These are phyloP conservation scores for Choanephora cucurbitarum DNA, from an alignment of 371 early-diverging fungal genomes.

Conservation along the genomic window DNA sequence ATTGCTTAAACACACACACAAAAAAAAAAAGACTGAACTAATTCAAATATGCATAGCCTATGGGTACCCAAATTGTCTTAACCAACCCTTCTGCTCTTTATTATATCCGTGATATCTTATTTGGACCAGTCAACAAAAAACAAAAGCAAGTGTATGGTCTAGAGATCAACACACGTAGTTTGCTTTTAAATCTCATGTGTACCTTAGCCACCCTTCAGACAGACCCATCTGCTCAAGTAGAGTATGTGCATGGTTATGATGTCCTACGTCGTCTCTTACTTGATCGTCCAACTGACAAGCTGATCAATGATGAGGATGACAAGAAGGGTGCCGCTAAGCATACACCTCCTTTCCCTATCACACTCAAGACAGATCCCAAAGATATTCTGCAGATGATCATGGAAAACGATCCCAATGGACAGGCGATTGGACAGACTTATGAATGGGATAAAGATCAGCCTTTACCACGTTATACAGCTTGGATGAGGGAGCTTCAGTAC, in stretches of 20 bases:
- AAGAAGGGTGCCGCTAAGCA: conserved; percentile 19
- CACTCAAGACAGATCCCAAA: conserved; percentile 47
- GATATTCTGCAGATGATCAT: conserved; percentile 41
- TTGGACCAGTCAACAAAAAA: conserved; percentile 43
- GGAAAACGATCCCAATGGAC: conserved; percentile 30
- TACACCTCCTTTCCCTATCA: conserved; percentile 40
- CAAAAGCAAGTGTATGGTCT: conserved; percentile 44
- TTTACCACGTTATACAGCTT: conserved; percentile 48
- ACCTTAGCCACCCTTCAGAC: conserved; percentile 49
- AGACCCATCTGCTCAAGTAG: conserved; percentile 10
- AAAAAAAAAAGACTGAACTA: background rate
- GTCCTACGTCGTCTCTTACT: conserved; percentile 43
- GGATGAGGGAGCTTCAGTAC: conserved; percentile 53
- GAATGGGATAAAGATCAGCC: conserved; percentile 17
- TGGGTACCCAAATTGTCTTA: conserved; percentile 42
- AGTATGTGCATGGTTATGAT: conserved; percentile 53
- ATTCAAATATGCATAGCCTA: conserved; percentile 12
- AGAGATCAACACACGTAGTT: conserved; percentile 39
- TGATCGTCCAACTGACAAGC: conserved; percentile 33
- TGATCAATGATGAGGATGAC: conserved; percentile 21
- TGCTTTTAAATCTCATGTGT: conserved; percentile 42
- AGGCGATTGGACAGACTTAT: conserved; percentile 21
- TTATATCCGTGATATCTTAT: conserved; percentile 49
- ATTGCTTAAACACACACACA: no score
- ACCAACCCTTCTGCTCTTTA: conserved; percentile 37